Conservation (phyloP, 495 filamentous ascomycete genomes). For the Lindgomyces ingoldianus region DNA sequence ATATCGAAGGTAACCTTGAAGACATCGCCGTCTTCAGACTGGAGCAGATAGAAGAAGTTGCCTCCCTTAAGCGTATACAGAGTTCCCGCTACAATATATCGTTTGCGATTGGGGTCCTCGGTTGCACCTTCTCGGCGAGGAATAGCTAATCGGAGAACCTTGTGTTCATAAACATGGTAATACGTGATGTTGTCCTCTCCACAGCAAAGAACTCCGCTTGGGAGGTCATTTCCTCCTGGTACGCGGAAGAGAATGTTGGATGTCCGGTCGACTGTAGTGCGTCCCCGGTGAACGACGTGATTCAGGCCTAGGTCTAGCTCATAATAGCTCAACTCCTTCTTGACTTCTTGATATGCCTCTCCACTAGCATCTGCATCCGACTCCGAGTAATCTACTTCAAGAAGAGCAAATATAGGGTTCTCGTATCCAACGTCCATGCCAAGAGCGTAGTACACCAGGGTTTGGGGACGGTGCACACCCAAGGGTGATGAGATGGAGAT, state of each 20-base stretch:
- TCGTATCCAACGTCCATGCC: conserved; percentile 94
- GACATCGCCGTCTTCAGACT: conserved; percentile 93
- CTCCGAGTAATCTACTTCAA: conserved; percentile 92
- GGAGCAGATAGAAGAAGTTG: conserved; percentile 97
- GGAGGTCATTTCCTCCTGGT: conserved; percentile 88
- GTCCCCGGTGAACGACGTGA: conserved; percentile 95
- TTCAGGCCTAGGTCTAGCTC: conserved; percentile 96
- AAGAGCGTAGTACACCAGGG: conserved; percentile 80
- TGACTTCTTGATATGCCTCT: conserved; percentile 73
- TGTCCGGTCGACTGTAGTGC: conserved; percentile 87
- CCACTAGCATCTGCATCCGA: conserved; percentile 89
- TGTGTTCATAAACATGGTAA: conserved; percentile 80
- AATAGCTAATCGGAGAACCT: conserved; percentile 71
- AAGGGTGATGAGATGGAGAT: conserved; percentile 94
- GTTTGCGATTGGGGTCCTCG: conserved; percentile 89
- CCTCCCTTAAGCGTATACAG: conserved; percentile 91
- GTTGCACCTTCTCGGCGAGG: conserved; percentile 81
- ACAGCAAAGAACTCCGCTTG: conserved; percentile 92
- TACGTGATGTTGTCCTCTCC: conserved; percentile 94
- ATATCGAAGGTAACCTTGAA: conserved; percentile 96
- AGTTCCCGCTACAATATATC: conserved; percentile 80
- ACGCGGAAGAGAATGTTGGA: conserved; percentile 92
- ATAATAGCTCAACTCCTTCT: conserved; percentile 94
- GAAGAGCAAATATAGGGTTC: conserved; percentile 90
- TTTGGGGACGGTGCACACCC: conserved; percentile 97